Evolutionary conservation across 495 filamentous ascomycete species (phyloP), one percentile per base, ranked within the genome.

Genomic region (Trichocladium antarcticum): DNA sequence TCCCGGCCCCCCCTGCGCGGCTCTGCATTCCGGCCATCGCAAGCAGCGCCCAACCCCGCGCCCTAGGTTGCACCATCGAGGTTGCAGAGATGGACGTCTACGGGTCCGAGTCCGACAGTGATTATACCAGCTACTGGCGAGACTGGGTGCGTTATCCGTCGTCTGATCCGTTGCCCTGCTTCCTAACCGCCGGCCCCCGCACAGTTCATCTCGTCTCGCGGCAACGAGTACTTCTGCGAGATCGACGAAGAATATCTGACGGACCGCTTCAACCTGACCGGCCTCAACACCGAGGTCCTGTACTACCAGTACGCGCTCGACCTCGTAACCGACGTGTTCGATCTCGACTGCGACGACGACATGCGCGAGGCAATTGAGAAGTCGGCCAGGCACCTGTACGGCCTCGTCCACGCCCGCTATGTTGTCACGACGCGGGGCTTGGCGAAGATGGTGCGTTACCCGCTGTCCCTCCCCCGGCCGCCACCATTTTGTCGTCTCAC

Each of bases 161-260:
- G 21, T 41, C 22, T 46, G 11, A 32, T 37, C 20, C 34, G 7
- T 15, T 21, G 6, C 42, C 8, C 15, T 20, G 14, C 45, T 41
- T 1, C 22, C 32, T 15, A 21, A 39, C 32, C 8, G 31, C 10
- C 27, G 27, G 10, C 41, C 7, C 47, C 29, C n/a, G 37, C 45
- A 24, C 62, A 95, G 92, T 99, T 99, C 72, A 95, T 96, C 51
- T 94, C 89, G 1, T 95, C 89, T 5, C 80, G 92, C 16, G 92
- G 92, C 51, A 96, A 99, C 69, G 92, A 99, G 64, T 99, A 99
- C 68, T 99, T 96, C 56, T 99, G 92, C 75, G 92, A 99, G 59
- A 96, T 99, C 51, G 92, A 99, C 65, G 92, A 99, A 65, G 92
- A 99, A 53, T 99, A 99, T 63, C 74, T 99, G 15, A 97, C 90